phyloP scores from a whole-genome alignment of 345 rosid genomes.

The Populus tremula region DNA sequence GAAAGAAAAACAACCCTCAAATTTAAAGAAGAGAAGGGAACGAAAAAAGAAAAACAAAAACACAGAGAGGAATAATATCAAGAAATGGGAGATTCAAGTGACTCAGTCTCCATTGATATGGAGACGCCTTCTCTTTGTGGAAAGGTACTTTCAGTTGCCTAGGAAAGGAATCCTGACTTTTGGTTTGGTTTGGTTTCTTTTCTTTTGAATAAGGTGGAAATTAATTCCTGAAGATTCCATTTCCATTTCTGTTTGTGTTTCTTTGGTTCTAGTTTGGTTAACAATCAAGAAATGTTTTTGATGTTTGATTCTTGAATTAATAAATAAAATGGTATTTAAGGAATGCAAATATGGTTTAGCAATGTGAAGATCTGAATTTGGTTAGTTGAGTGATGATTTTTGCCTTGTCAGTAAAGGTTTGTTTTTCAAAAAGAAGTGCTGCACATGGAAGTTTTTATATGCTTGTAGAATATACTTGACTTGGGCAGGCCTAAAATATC shows the following conservation, averaged over 20 bases:
- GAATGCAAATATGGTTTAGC: not conserved
- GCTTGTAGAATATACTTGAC: constrained; percentile 19
- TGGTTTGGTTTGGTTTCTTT: not conserved
- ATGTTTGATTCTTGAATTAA: not conserved
- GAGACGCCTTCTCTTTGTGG: constrained; percentile 62
- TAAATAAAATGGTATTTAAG: not conserved
- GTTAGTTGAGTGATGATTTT: not conserved
- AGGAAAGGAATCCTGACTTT: constrained; percentile 5
- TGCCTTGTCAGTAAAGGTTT: constrained; percentile 1
- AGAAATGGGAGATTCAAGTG: constrained; percentile 82
- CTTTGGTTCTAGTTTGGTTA: not conserved
- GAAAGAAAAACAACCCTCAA: not conserved
- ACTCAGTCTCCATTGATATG: constrained; percentile 81
- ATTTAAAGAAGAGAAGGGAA: constrained; percentile 6
- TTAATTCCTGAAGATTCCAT: not conserved
- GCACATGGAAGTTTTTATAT: constrained; percentile 16
- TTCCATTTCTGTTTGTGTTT: not conserved
- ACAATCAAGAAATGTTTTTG: not conserved
- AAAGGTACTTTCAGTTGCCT: constrained; percentile 47
- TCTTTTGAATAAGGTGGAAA: not conserved
- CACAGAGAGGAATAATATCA: constrained; percentile 7
- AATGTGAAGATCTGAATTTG: not conserved
- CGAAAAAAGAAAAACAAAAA: constrained; percentile 17
- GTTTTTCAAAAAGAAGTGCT: not conserved
- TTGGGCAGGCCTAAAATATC: constrained; percentile 17